These are phyloP conservation scores for Yamadazyma kitorensis DNA, from an alignment of 805 yeast species.

Conservation along the genomic window DNA sequence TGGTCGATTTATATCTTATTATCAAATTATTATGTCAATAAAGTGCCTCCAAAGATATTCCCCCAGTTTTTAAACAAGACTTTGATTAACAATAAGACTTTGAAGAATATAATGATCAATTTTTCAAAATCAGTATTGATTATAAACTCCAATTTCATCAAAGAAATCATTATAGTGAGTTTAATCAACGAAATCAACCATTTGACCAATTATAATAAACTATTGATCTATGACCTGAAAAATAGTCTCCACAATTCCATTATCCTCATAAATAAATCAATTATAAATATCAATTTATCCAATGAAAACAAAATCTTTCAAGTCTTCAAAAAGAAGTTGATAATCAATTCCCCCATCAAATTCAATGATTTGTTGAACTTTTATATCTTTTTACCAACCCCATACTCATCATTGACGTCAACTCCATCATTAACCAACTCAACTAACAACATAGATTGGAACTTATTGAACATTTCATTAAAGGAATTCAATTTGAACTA, in stretches of 20 bases:
- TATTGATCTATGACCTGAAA: conserved; percentile 31
- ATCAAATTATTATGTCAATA: conserved; percentile 41
- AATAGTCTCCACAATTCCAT: conserved; percentile 51
- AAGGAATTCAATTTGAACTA: conserved; percentile 40
- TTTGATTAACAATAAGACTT: conserved; percentile 10
- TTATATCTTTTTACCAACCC: conserved; percentile 32
- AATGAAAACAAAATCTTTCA: conserved; percentile 25
- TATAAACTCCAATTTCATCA: conserved; percentile 20
- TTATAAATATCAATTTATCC: conserved; percentile 8
- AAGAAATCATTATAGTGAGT: conserved; percentile 28
- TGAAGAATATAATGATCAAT: conserved; percentile 20
- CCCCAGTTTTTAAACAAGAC: conserved; percentile 17
- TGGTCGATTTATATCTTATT: conserved; percentile 51
- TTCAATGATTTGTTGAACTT: conserved; percentile 49
- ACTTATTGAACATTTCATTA: conserved; percentile 42
- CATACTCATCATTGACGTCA: too few species aligned
- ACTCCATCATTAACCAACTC: too few species aligned
- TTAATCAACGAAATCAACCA: conserved; percentile 34
- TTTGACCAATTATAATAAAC: conserved; percentile 16
- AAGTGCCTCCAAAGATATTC: conserved; percentile 36
- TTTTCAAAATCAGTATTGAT: conserved; percentile 22
- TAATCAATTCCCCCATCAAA: conserved; percentile 50
- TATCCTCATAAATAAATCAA: conserved; percentile 45
- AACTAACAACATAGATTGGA: conserved; percentile 41
- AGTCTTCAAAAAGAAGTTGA: conserved; percentile 45